Evolutionary conservation across 139 green algal species (phyloP).

Genomic region (Eudorina sp.): DNA sequence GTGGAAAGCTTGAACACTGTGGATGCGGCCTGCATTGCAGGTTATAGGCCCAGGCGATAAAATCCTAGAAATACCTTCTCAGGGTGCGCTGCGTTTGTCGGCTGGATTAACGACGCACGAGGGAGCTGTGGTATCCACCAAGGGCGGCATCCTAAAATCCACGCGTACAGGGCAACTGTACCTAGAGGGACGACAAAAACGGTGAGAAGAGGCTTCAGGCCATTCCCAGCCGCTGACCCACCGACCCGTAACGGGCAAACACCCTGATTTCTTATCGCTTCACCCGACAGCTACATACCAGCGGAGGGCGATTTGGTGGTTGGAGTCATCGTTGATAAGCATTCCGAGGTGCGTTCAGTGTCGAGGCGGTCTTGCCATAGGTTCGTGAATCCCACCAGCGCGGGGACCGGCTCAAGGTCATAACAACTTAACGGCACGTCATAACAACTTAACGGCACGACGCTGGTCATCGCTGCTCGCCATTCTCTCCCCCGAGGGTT

Average conservation of each 20-base stretch:
- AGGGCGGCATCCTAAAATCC: conserved; percentile 74
- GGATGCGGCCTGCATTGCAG: no score
- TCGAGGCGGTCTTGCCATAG: no score
- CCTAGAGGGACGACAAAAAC: conserved; percentile 79
- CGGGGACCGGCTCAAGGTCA: no score
- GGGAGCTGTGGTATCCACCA: conserved; percentile 66
- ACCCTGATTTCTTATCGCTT: not conserved
- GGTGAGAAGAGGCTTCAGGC: conserved; percentile 53
- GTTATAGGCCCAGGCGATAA: conserved; percentile 81
- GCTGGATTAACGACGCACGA: conserved; percentile 61
- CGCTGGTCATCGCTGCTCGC: no score
- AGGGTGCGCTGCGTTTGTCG: conserved; percentile 76
- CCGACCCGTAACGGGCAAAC: not conserved
- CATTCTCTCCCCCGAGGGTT: no score
- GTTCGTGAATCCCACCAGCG: no score
- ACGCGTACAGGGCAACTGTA: conserved; percentile 77
- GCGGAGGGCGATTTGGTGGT: conserved; percentile 80
- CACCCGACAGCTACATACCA: conserved; percentile 92
- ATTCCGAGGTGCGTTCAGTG: conserved; percentile 84
- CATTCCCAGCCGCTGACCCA: not conserved
- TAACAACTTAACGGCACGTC: no score
- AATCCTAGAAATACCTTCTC: conserved; percentile 72
- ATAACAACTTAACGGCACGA: no score
- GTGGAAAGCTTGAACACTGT: no score
- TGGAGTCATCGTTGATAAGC: conserved; percentile 76